These are phyloP conservation scores for Hortiboletus campestris DNA, from an alignment of 768 basidiomycete species.

Conservation along the genomic window DNA sequence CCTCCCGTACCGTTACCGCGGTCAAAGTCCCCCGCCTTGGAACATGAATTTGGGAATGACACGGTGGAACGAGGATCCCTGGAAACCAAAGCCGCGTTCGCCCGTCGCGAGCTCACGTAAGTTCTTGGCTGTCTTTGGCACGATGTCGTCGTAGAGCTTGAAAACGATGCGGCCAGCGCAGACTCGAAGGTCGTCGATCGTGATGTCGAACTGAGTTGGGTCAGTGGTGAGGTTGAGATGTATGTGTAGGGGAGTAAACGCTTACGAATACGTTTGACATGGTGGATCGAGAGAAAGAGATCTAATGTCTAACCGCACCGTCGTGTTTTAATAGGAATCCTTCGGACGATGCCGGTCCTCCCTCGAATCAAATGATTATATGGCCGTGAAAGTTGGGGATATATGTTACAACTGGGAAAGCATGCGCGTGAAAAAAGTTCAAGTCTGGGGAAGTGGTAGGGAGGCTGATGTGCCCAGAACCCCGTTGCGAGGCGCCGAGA, in stretches of 20 bases:
- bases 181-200: constrained; percentile 44
- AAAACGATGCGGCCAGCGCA: constrained; percentile 71
- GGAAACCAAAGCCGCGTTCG: constrained; percentile 70
- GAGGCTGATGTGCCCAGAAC: too few relatives aligned
- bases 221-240: background rate
- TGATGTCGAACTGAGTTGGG: constrained; percentile 60
- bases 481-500: too few relatives aligned
- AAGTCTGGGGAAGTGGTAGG: too few relatives aligned
- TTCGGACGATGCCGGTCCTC: constrained; percentile 7
- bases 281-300: constrained; percentile 12
- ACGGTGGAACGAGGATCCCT: constrained; percentile 70
- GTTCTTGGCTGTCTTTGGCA: constrained; percentile 74
- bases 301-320: background rate
- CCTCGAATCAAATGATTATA: too few relatives aligned
- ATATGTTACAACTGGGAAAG: too few relatives aligned
- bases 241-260: background rate
- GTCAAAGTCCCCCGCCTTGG: constrained; percentile 90
- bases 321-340: background rate
- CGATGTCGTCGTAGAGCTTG: constrained; percentile 79
- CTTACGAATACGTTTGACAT: constrained; percentile 23
- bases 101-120: constrained; percentile 90
- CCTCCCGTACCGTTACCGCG: constrained; percentile 71
- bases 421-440: too few relatives aligned
- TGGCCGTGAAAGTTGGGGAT: too few relatives aligned
- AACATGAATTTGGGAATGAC: constrained; percentile 85